Conservation (phyloP, 2,329 filamentous ascomycete genomes). For the Xylaria sp. region DNA sequence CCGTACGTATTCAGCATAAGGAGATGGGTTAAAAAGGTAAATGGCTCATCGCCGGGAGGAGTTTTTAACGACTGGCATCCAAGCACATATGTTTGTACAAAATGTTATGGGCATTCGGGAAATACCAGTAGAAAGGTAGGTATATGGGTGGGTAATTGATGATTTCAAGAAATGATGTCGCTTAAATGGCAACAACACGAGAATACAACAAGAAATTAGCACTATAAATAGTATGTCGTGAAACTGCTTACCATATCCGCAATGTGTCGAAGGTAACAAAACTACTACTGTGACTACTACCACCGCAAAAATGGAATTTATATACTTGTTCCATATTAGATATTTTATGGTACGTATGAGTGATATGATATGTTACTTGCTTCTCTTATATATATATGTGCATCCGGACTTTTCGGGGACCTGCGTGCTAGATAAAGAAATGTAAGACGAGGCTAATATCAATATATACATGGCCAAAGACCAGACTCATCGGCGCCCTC, state of each 20-base stretch:
- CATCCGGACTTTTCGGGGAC: too few species aligned
- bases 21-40: not conserved
- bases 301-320: not conserved
- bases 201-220: not conserved
- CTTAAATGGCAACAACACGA: not conserved
- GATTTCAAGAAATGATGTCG: not conserved
- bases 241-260: too few species aligned
- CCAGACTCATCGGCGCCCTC: not conserved
- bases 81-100: not conserved
- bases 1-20: not conserved
- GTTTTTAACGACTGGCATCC: not conserved
- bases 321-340: slow-evolving; percentile 6
- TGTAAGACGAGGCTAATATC: not conserved
- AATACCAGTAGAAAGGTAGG: not conserved
- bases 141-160: not conserved
- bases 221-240: too few species aligned
- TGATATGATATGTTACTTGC: not conserved
- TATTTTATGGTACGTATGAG: slow-evolving; percentile 1
- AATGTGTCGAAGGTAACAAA: too few species aligned
- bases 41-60: not conserved
- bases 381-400: not conserved
- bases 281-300: too few species aligned
- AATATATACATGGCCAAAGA: too few species aligned
- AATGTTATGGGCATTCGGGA: not conserved
- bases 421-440: not conserved